Evolutionary conservation across 1,284 basidiomycete genomes (phyloP).

Genomic region (Macrocybe sp.): DNA sequence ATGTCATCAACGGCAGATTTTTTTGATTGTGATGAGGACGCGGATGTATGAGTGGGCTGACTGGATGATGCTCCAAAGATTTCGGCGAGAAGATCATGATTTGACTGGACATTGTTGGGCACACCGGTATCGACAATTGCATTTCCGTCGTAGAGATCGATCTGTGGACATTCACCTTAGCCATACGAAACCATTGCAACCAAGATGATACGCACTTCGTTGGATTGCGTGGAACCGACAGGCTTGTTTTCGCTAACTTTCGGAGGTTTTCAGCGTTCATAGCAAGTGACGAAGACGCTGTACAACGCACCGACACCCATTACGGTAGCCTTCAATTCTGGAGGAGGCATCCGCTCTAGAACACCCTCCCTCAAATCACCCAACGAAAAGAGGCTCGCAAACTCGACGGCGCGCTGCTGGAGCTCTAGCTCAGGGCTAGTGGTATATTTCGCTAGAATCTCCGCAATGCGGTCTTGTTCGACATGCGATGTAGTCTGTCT

Average conservation of each 20-base stretch:
- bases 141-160: slow-evolving; percentile 77
- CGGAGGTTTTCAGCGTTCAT: background rate
- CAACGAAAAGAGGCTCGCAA: slow-evolving; percentile 75
- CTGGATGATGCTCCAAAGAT: slow-evolving; percentile 75
- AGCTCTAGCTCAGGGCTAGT: slow-evolving; percentile 90
- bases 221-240: slow-evolving; percentile 83
- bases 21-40: slow-evolving; percentile 35
- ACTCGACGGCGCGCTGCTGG: slow-evolving; percentile 96
- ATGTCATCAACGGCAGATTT: slow-evolving; percentile 82
- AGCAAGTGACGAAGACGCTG: background rate
- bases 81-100: slow-evolving; percentile 88
- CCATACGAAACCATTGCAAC: slow-evolving; percentile 5
- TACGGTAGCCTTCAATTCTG: slow-evolving; percentile 92
- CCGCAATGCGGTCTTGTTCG: slow-evolving; percentile 77
- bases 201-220: slow-evolving; percentile 47
- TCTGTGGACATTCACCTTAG: slow-evolving; percentile 24
- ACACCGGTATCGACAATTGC: slow-evolving; percentile 32
- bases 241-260: slow-evolving; percentile 90
- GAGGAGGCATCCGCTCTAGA: slow-evolving; percentile 96
- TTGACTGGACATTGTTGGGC: slow-evolving; percentile 48
- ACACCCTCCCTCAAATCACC: slow-evolving; percentile 85
- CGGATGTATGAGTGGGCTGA: slow-evolving; percentile 32
- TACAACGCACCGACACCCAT: slow-evolving; percentile 74
- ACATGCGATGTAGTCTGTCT: slow-evolving; percentile 57
- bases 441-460: slow-evolving; percentile 73